Base-by-base conservation (phyloP, 352 stramenopile genomes). In the Globisporangium lucens region DNA sequence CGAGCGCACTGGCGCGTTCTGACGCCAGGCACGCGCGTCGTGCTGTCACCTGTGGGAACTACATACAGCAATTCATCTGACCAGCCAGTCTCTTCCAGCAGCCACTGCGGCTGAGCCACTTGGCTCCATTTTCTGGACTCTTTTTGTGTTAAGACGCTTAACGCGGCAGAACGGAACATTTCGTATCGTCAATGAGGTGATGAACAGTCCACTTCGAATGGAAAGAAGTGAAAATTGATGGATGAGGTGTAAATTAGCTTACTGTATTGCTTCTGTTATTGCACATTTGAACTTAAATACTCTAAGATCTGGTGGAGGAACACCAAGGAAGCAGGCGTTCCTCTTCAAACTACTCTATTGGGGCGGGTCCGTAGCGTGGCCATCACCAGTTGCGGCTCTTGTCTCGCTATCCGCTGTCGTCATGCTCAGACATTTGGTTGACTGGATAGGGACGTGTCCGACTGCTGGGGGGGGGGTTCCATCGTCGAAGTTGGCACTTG, bases 91-190 rank as follows among this genome's bases (percentile, higher is more conserved):
- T 8, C 35, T 43, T 43, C 9, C 36, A 17, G 24, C 36, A 30
- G n/a, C 47, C n/a, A 55, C 15, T 59, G 53, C 22, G 15, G 7
- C 56, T 62, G 56, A 35, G 30, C 35, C 35, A 17, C 15, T 51
- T 52, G 56, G 56, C 56, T 62, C 22, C 35, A 29, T 62, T 52
- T 24, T 52, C 35, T 62, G 56, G 15, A 62, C 56, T 24, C 20
- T 24, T 24, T 24, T 24, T 24, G 9, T 53, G 53, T 41, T 24
- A 13, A 27, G 53, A 46, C 38, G 38, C 38, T 41, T 36, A 30
- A 60, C 22, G 17, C 24, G 27, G 29, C 53, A 38, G 27, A 15
- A 38, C 49, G 30, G 10, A 47, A 24, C 20, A 12, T 3, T 24
- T 46, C 13, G 38, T 46, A 13, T 20, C 38, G 38, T 7, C 38